Base-by-base conservation (phyloP, 148 eudicot genomes). In the Rhododendron vialii region DNA sequence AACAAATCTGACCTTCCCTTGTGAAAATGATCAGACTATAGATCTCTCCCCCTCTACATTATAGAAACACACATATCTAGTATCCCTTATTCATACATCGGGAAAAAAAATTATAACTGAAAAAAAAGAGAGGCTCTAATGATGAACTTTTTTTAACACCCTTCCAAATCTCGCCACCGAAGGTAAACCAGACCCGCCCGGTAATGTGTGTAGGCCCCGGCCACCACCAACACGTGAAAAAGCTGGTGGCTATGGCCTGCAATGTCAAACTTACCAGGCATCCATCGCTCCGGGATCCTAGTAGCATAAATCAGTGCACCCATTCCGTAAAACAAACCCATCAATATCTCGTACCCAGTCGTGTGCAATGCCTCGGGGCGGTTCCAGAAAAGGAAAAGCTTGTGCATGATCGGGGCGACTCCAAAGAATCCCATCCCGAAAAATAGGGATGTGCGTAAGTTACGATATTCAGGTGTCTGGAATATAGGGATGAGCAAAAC, bases 221-320 rank as follows among this genome's bases (percentile, higher is more conserved):
- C 98, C 38, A 97, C 98, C 2, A 97, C 98, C 63, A 97, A 89
- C 7, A 97, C 87, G 45, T 97, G 99, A 81, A 97, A 97, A 20
- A 97, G 94, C 76, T 97, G 98, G 83, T 97, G 99, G 84, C 98
- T 97, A 74, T 95, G 95, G 33, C 99, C 98, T 4, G 98, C 99
- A 84, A 97, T 92, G 80, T 97, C 99, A 45, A 97, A 97, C 74
- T 94, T 95, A 82, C 99, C 99, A 0, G 99, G 99, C 95, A 93
- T 93, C 99, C 99, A 97, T 41, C 96, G 88, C 88, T 97, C 99
- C 0, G 99, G 99, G 73, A 97, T 82, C 80, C 99, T 89, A 17
- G 92, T 88, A 0, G 95, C 98, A 82, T 97, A 97, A 13, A 97
- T 93, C 83, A 95, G 48, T 0, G 98, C 98, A 7, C 99, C 99